Conservation (phyloP, 768 basidiomycete genomes). For the Suillus americanus region DNA sequence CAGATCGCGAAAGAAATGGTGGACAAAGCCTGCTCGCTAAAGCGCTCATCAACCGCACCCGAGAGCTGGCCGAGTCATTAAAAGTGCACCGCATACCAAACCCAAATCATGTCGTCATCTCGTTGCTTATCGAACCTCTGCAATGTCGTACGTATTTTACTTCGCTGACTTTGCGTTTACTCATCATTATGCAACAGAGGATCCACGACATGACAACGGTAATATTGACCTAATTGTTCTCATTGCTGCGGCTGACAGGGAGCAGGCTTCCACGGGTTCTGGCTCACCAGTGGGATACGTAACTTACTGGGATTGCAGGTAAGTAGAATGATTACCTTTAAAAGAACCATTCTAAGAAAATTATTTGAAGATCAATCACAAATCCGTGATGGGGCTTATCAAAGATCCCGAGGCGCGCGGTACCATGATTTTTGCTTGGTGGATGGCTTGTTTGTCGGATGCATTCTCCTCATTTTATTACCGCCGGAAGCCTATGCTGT, state of each 20-base stretch:
- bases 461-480: conserved; percentile 84
- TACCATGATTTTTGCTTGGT: conserved; percentile 91
- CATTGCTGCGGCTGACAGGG: conserved; percentile 17
- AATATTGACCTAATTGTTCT: conserved; percentile 19
- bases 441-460: conserved; percentile 87
- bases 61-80: conserved; percentile 83
- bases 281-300: conserved; percentile 76
- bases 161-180: conserved; percentile 7
- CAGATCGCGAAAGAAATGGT: conserved; percentile 69
- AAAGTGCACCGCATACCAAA: conserved; percentile 83
- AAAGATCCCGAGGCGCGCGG: conserved; percentile 73
- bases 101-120: conserved; percentile 79
- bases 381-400: conserved; percentile 72
- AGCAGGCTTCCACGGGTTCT: conserved; percentile 82
- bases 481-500: conserved; percentile 79
- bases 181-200: conserved; percentile 46
- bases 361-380: conserved; percentile 71
- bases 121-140: conserved; percentile 77
- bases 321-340: conserved; percentile 16
- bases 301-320: conserved; percentile 78
- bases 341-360: conserved; percentile 8
- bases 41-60: conserved; percentile 73
- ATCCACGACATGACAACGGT: conserved; percentile 73
- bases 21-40: conserved; percentile 79
- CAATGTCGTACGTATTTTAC: conserved; percentile 74